A percentile compares a stretch with the other conserved stretches of the same genome.
These are phyloP conservation scores for Suhomyces choctaworum DNA, from an alignment of 1,139 yeast species.

Conservation along the genomic window DNA sequence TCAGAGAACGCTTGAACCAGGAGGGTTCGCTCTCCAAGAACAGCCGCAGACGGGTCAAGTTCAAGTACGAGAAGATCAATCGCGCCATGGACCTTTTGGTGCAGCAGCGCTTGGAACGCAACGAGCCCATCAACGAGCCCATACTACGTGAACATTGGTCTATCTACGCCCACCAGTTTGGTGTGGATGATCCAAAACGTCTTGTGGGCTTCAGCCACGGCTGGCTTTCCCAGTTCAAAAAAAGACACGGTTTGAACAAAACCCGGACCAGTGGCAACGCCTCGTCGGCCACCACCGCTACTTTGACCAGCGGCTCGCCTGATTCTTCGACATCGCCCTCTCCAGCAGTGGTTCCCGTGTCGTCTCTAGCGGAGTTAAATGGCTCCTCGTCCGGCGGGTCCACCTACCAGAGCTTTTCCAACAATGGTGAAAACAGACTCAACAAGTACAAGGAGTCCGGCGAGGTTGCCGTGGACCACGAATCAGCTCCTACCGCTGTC, in stretches of 20 bases:
- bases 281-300: slow-evolving; percentile 6
- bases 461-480: slow-evolving; percentile 1
- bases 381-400: slow-evolving; percentile 11
- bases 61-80: slow-evolving; percentile 58
- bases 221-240: slow-evolving; percentile 61
- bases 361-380: slow-evolving; percentile 6
- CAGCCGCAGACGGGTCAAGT: slow-evolving; percentile 50
- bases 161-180: slow-evolving; percentile 53
- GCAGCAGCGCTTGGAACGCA: slow-evolving; percentile 41
- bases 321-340: slow-evolving; percentile 10
- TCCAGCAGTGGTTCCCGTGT: slow-evolving; percentile 11
- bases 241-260: slow-evolving; percentile 53
- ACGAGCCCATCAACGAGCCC: slow-evolving; percentile 55
- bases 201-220: slow-evolving; percentile 58
- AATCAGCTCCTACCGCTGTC: not conserved
- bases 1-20: slow-evolving; percentile 42
- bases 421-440: not conserved
- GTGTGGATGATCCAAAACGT: slow-evolving; percentile 61
- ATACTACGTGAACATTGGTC: slow-evolving; percentile 58
- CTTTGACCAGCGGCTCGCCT: slow-evolving; percentile 2
- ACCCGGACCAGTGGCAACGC: slow-evolving; percentile 31
- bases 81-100: slow-evolving; percentile 58
- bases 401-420: slow-evolving; percentile 11
- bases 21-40: slow-evolving; percentile 42
- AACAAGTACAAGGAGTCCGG: slow-evolving; percentile 1